Conservation (phyloP, 2,329 filamentous ascomycete species). For the Alternaria sp. region DNA sequence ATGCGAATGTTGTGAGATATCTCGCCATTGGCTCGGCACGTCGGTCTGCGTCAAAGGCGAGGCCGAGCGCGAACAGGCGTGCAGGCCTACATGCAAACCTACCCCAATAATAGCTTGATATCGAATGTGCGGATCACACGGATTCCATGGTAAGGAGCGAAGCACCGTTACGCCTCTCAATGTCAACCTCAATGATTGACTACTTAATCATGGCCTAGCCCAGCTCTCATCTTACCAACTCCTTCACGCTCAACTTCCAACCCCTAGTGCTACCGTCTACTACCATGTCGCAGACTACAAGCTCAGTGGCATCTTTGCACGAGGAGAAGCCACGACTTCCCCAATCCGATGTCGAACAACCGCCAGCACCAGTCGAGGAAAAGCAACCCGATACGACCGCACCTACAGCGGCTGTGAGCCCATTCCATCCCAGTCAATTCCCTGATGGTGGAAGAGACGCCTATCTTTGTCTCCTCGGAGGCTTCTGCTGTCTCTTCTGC, state of each 20-base stretch:
- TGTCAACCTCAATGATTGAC: neutral
- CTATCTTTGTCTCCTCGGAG: conserved; percentile 40
- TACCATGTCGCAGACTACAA: conserved; percentile 19
- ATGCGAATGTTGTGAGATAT: neutral
- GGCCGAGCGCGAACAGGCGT: neutral
- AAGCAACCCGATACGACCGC: conserved; percentile 8
- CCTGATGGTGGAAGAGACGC: conserved; percentile 49
- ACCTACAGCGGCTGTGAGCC: conserved; percentile 16
- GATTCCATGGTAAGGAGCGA: neutral
- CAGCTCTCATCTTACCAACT: neutral
- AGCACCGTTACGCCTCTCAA: neutral
- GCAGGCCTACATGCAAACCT: neutral
- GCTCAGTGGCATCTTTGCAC: conserved; percentile 20
- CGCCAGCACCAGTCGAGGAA: conserved; percentile 12
- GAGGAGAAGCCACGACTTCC: conserved; percentile 18
- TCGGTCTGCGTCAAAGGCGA: neutral
- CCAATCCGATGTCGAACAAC: conserved; percentile 23
- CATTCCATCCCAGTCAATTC: conserved; percentile 41
- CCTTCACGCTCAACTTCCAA: neutral
- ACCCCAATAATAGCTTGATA: neutral
- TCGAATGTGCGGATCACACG: neutral
- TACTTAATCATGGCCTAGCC: neutral
- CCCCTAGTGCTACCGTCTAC: neutral
- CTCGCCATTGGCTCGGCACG: neutral
- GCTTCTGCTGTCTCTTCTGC: conserved; percentile 37